Evolutionary conservation across 495 filamentous ascomycete genomes (phyloP).

Genomic region (Lasiosphaeriaceae sp.): DNA sequence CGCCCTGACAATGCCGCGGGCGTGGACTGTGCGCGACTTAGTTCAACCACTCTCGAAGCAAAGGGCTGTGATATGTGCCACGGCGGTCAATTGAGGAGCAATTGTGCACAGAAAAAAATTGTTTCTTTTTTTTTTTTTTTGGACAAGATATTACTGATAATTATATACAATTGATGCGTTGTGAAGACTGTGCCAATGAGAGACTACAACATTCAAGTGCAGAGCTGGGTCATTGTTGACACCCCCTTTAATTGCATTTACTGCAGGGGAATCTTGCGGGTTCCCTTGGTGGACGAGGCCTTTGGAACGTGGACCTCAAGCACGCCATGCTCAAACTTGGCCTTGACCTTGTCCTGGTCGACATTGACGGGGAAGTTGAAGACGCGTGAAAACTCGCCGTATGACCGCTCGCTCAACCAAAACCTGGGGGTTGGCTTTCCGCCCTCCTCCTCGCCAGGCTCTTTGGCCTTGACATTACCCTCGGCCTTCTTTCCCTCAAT

Average conservation of each 20-base stretch:
- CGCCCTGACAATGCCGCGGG: too few relatives aligned
- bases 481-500: constrained; percentile 22
- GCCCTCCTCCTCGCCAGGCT: constrained; percentile 1
- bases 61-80: too few relatives aligned
- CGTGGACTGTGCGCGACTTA: too few relatives aligned
- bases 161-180: too few relatives aligned
- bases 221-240: not conserved
- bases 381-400: constrained; percentile 76
- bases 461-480: constrained; percentile 4
- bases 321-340: constrained; percentile 58
- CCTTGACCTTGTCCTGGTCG: constrained; percentile 76
- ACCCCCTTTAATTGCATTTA: not conserved
- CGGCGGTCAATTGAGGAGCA: too few relatives aligned
- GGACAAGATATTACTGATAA: too few relatives aligned
- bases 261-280: constrained; percentile 16
- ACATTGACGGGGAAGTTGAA: constrained; percentile 75
- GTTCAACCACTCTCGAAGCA: too few relatives aligned
- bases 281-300: constrained; percentile 44
- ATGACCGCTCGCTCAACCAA: constrained; percentile 77
- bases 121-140: too few relatives aligned
- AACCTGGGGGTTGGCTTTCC: constrained; percentile 48
- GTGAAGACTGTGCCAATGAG: too few relatives aligned
- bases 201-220: too few relatives aligned
- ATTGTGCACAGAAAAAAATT: too few relatives aligned
- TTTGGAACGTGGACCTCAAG: constrained; percentile 75